Evolutionary conservation across 2,329 filamentous ascomycete species (phyloP).

Genomic region (Graphilbum fragrans): DNA sequence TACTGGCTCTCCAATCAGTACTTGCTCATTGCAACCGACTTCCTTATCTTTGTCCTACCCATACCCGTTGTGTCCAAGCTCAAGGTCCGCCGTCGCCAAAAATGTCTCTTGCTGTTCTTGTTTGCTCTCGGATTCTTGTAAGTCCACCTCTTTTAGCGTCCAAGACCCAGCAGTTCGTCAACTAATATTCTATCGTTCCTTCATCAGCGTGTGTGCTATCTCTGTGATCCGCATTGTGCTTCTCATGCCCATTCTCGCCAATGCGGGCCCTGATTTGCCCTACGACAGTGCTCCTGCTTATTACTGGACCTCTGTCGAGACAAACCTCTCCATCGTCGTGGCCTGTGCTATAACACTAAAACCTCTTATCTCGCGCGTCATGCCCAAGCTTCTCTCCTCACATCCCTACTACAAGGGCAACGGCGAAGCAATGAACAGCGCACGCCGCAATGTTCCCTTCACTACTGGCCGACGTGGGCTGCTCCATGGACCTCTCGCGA

Average conservation of each 20-base stretch:
- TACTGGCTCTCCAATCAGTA: constrained; percentile 9
- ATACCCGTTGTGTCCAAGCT: constrained; percentile 9
- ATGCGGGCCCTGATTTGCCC: constrained; percentile 14
- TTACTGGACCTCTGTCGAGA: constrained; percentile 23
- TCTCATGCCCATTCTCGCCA: constrained; percentile 11
- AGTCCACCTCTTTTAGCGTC: constrained; percentile 4
- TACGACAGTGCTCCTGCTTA: constrained; percentile 17
- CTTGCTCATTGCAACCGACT: constrained; percentile 55
- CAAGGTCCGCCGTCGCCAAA: constrained; percentile 6
- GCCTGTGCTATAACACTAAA: constrained; percentile 25
- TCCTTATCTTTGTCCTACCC: constrained; percentile 9
- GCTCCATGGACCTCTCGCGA: background rate
- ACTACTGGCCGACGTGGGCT: background rate
- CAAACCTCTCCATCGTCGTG: constrained; percentile 22
- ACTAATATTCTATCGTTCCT: too few species aligned
- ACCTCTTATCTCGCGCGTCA: constrained; percentile 12
- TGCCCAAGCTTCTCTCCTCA: background rate
- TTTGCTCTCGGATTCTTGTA: constrained; percentile 29
- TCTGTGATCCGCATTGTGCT: constrained; percentile 19
- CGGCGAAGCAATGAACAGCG: background rate
- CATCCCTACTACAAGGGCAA: background rate
- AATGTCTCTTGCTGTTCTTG: constrained; percentile 13
- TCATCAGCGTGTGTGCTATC: constrained; percentile 24
- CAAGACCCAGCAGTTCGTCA: background rate
- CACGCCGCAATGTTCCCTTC: background rate